These are phyloP conservation scores for Exophiala aquamarina DNA, from an alignment of 2,329 filamentous ascomycete genomes.

Conservation along the genomic window DNA sequence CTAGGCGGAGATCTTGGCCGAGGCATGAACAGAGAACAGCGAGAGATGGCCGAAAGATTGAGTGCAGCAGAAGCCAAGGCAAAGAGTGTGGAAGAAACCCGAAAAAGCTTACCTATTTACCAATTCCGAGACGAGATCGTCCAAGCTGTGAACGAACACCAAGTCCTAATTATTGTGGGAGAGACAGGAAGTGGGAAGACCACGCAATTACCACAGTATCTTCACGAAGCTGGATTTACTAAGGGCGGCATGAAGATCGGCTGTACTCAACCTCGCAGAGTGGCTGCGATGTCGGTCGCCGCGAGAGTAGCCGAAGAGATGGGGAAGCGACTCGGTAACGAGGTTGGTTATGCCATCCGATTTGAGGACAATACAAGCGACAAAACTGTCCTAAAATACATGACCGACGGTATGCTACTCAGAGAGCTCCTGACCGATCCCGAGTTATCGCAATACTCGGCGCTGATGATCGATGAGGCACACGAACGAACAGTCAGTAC, in stretches of 20 bases:
- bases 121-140: constrained; percentile 82
- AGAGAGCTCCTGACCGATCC: constrained; percentile 89
- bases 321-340: constrained; percentile 82
- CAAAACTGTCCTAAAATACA: constrained; percentile 90
- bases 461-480: constrained; percentile 94
- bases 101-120: constrained; percentile 88
- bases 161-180: constrained; percentile 87
- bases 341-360: constrained; percentile 91
- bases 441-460: constrained; percentile 76
- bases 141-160: constrained; percentile 79
- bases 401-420: constrained; percentile 95
- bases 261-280: constrained; percentile 90
- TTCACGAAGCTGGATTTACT: constrained; percentile 87
- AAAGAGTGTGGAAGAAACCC: constrained; percentile 83
- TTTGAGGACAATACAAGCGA: constrained; percentile 92
- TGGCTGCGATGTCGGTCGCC: constrained; percentile 97
- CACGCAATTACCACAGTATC: constrained; percentile 90
- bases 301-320: constrained; percentile 93
- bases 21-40: constrained; percentile 73
- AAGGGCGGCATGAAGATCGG: constrained; percentile 81
- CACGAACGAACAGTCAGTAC: constrained; percentile 92
- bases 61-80: constrained; percentile 87
- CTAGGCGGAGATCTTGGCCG: constrained; percentile 68
- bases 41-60: constrained; percentile 74
- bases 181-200: constrained; percentile 96